Evolutionary conservation across 345 rosid species (phyloP).

Genomic region (Rhizophora apiculata): DNA sequence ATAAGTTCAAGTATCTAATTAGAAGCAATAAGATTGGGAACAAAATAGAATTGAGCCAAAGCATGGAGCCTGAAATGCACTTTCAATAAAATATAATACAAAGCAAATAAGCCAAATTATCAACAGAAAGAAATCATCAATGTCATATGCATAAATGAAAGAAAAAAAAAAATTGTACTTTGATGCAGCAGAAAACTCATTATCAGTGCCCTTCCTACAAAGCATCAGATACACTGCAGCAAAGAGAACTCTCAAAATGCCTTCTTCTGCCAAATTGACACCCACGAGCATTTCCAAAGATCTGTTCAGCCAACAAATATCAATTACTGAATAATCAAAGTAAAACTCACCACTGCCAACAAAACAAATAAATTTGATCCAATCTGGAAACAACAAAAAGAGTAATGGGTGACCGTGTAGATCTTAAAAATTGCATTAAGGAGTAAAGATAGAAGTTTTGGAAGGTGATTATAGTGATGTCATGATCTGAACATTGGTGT

Average conservation of each 20-base stretch:
- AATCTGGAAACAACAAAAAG: neutral
- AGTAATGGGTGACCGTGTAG: neutral
- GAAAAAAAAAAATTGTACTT: slow-evolving; percentile 45
- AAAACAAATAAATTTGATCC: neutral
- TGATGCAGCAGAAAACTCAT: slow-evolving; percentile 74
- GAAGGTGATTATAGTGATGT: neutral
- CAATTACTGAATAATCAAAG: neutral
- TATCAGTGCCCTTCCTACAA: slow-evolving; percentile 59
- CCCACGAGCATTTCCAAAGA: slow-evolving; percentile 79
- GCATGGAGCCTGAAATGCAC: too few species aligned
- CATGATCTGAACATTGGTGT: too few species aligned
- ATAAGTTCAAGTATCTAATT: too few species aligned
- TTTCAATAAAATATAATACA: too few species aligned
- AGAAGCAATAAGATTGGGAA: too few species aligned
- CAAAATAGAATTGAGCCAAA: too few species aligned
- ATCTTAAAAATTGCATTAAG: neutral
- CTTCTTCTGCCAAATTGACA: slow-evolving; percentile 82
- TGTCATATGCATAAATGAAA: neutral
- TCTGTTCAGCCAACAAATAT: slow-evolving; percentile 44
- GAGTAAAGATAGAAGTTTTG: neutral
- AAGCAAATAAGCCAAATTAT: too few species aligned
- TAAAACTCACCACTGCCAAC: slow-evolving; percentile 1
- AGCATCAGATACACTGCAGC: slow-evolving; percentile 74
- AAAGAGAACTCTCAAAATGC: slow-evolving; percentile 75
- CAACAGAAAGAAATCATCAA: neutral